Evolutionary conservation across 2,329 filamentous ascomycete genomes (phyloP).

Genomic region (Alternaria tenuissima): DNA sequence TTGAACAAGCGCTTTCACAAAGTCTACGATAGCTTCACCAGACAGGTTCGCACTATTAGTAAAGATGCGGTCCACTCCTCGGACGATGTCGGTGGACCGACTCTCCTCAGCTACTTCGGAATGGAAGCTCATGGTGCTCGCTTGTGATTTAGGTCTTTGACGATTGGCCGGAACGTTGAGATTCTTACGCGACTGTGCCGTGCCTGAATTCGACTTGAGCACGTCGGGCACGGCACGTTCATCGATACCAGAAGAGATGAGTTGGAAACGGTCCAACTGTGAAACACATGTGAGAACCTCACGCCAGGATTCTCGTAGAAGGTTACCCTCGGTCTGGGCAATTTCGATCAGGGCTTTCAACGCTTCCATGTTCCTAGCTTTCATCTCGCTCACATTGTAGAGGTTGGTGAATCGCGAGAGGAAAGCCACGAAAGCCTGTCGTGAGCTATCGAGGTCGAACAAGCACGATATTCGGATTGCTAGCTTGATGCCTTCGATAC

Average conservation of each 20-base stretch:
- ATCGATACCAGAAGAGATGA: conserved; percentile 93
- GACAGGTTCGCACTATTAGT: conserved; percentile 93
- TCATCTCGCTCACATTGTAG: conserved; percentile 94
- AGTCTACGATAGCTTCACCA: conserved; percentile 93
- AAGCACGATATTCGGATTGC: conserved; percentile 92
- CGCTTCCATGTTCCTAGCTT: conserved; percentile 95
- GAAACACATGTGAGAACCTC: conserved; percentile 95
- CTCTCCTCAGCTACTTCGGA: conserved; percentile 90
- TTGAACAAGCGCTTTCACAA: conserved; percentile 89
- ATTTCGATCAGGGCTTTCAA: conserved; percentile 91
- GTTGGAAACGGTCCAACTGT: conserved; percentile 91
- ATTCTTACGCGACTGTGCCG: conserved; percentile 69
- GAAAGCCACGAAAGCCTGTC: conserved; percentile 93
- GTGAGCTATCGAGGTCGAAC: conserved; percentile 90
- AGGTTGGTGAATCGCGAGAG: conserved; percentile 94
- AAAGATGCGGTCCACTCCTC: conserved; percentile 93
- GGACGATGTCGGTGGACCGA: conserved; percentile 90
- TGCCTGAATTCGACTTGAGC: conserved; percentile 73
- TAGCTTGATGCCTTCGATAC: conserved; percentile 93
- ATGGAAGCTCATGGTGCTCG: conserved; percentile 62
- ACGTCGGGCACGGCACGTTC: conserved; percentile 93
- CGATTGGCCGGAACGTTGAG: conserved; percentile 67
- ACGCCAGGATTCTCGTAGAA: conserved; percentile 90
- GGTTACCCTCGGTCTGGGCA: conserved; percentile 89
- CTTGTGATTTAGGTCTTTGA: conserved; percentile 56